These are phyloP conservation scores for Tagetes patula DNA, from an alignment of 129 eudicot genomes.

Conservation along the genomic window DNA sequence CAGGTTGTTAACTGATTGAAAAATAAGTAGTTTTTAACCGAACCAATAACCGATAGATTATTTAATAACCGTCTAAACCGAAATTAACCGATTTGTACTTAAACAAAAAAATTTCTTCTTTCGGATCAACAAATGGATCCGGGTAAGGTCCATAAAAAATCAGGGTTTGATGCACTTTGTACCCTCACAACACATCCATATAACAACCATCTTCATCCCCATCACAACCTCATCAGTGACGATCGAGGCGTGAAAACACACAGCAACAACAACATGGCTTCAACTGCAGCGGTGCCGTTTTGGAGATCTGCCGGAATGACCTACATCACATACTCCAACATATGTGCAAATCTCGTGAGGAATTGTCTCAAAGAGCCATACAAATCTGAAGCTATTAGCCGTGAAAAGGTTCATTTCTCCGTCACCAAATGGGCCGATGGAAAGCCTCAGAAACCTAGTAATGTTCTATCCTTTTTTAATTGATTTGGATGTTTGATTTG, in stretches of 20 bases:
- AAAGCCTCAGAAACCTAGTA: constrained; percentile 74
- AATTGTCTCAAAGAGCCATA: constrained; percentile 80
- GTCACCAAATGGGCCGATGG: constrained; percentile 75
- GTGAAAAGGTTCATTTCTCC: constrained; percentile 85
- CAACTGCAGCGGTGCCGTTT: constrained; percentile 70
- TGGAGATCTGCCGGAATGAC: constrained; percentile 98
- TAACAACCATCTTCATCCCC: neutral
- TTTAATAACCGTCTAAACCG: no score
- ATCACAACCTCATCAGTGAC: neutral
- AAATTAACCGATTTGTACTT: no score
- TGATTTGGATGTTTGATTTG: neutral
- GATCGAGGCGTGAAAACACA: neutral
- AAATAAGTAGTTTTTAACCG: no score
- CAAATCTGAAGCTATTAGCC: constrained; percentile 60
- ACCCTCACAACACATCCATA: no score
- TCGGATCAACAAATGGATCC: neutral
- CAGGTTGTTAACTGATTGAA: no score
- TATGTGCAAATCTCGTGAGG: constrained; percentile 78
- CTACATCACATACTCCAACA: constrained; percentile 75
- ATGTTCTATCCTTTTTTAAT: constrained; percentile 10
- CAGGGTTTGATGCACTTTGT: neutral
- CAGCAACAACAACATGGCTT: constrained; percentile 35
- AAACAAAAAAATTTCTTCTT: neutral
- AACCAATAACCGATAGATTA: no score
- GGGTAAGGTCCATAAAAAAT: neutral